Conservation (phyloP, 208 protist species). For the Naegleria fowleri region DNA sequence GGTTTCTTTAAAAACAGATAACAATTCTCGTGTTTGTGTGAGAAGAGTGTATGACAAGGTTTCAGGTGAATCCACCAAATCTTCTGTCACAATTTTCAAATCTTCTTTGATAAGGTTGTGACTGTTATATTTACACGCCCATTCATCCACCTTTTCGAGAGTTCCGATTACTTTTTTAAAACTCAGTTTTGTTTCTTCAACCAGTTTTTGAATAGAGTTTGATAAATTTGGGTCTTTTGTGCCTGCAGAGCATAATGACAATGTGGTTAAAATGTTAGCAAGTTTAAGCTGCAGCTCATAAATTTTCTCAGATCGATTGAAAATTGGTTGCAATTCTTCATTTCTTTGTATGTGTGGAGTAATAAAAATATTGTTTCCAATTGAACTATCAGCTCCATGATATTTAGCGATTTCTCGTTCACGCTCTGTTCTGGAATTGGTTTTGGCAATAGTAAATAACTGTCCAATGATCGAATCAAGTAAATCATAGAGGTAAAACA, state of each 20-base stretch:
- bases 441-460: not conserved
- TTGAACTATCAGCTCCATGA: not conserved
- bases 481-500: not conserved
- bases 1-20: not conserved
- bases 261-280: not conserved
- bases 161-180: not conserved
- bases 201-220: not conserved
- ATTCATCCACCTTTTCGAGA: not conserved
- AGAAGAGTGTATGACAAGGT: not conserved
- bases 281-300: not conserved
- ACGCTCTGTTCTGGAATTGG: not conserved
- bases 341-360: too few species aligned
- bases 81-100: not conserved
- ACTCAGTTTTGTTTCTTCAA: not conserved
- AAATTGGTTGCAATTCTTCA: too few species aligned
- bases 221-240: not conserved
- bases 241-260: not conserved
- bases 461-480: not conserved
- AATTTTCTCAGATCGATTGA: not conserved
- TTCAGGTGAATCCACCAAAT: not conserved
- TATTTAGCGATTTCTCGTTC: not conserved
- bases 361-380: not conserved
- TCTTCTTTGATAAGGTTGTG: not conserved
- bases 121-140: not conserved
- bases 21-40: not conserved